Evolutionary conservation across 2,329 filamentous ascomycete genomes (phyloP), one percentile per base, ranked within the genome.

Genomic region (Neurospora sp.): DNA sequence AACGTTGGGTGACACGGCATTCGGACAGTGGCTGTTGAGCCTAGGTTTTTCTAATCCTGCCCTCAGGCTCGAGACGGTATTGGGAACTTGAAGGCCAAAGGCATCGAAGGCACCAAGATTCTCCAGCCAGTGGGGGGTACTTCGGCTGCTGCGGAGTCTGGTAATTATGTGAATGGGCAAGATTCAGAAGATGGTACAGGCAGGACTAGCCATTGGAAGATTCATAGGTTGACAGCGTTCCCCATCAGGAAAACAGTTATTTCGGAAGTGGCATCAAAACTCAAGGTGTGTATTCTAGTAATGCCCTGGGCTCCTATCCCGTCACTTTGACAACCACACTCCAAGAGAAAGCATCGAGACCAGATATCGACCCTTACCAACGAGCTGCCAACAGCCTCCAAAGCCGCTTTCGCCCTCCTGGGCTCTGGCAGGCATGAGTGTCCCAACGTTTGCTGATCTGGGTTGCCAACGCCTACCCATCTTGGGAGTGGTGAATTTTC

Each of bases 91-190:
- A 84, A 87, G 0, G 90, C 89, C 42, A 87, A 87, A 78, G 91
- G 89, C 67, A 92, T 93, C 76, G 91, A 94, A 73, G 93, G 93
- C 52, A 96, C 93, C 73, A 97, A 97, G 82, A 90, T 97, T 73
- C 83, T 97, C 75, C 96, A 97, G 93, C 90, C 97, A 46, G 93
- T 97, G 79, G 97, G 93, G 93, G 89, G 92, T 78, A 78, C 80
- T 10, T 71, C 72, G n/a, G 70, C 75, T 58, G 72, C 71, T n/a
- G 67, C 52, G 36, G 36, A 36, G 28, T 23, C 19, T 40, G 36
- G 10, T 36, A 39, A 67, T 23, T 58, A 38, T 23, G 58, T 11
- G 38, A 39, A 68, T 23, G 52, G 62, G 11, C 19, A n/a, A 10
- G 67, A 67, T 10, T 73, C 74, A 36, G 74, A 73, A 68, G 85